phyloP scores from a whole-genome alignment of 2,329 filamentous ascomycete species.

The Anisogramma anomala region DNA sequence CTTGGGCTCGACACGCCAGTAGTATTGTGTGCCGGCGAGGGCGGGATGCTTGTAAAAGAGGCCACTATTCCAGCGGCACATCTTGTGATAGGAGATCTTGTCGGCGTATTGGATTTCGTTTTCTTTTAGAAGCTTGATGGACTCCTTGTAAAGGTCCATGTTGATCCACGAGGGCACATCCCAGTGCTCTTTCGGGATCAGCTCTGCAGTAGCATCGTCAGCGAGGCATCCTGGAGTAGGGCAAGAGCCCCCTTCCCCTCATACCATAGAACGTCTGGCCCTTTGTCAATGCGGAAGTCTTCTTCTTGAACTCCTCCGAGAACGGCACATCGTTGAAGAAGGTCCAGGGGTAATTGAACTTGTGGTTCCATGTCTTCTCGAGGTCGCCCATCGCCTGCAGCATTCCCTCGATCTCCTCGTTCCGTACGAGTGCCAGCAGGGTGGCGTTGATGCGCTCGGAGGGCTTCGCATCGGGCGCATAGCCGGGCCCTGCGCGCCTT shows the following conservation, averaged over 20 bases:
- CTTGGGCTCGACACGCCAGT: constrained; percentile 97
- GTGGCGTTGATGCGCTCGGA: constrained; percentile 88
- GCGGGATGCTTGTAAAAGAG: constrained; percentile 96
- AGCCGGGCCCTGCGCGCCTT: constrained; percentile 62
- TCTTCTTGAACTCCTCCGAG: constrained; percentile 79
- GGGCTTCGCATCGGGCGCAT: constrained; percentile 62
- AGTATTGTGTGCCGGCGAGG: constrained; percentile 71
- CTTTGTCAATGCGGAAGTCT: constrained; percentile 71
- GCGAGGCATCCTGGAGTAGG: constrained; percentile 4
- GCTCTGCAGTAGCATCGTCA: constrained; percentile 38
- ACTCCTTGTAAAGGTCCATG: constrained; percentile 72
- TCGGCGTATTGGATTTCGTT: constrained; percentile 83
- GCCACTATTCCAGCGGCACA: constrained; percentile 98
- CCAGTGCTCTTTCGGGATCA: constrained; percentile 95
- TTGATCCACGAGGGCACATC: constrained; percentile 87
- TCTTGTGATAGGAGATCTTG: constrained; percentile 89
- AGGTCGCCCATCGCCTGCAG: constrained; percentile 82
- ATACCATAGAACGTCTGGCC: constrained; percentile 77
- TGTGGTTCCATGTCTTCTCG: constrained; percentile 91
- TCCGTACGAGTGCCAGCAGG: constrained; percentile 80
- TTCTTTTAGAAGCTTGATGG: constrained; percentile 69
- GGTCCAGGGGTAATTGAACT: constrained; percentile 99
- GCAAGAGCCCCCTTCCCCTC: constrained; percentile 13
- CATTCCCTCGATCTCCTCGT: constrained; percentile 76
- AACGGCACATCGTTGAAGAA: constrained; percentile 98